phyloP scores from a whole-genome alignment of 306 rosid species.

The Sesbania bispinosa region DNA sequence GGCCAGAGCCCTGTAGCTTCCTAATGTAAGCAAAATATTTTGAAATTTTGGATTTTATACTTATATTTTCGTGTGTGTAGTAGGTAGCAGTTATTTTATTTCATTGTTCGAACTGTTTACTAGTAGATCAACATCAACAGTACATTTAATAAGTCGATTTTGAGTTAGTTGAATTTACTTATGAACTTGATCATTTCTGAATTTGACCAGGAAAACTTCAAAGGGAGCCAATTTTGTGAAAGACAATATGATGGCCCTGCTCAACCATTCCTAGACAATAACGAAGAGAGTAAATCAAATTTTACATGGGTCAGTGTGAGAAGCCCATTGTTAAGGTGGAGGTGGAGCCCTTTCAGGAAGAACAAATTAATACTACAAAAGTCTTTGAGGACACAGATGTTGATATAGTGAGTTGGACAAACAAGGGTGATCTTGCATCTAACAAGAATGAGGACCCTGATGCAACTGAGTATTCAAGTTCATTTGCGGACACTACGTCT shows the following conservation, averaged over 20 bases:
- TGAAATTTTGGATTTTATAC: background rate
- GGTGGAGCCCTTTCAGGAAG: slow-evolving; percentile 38
- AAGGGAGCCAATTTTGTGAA: slow-evolving; percentile 19
- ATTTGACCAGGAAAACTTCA: slow-evolving; percentile 22
- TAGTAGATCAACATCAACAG: background rate
- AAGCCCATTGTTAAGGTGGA: slow-evolving; percentile 42
- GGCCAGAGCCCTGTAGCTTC: background rate
- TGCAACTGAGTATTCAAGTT: slow-evolving; percentile 89
- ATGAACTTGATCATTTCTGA: slow-evolving; percentile 13
- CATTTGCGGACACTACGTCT: slow-evolving; percentile 64
- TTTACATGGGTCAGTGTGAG: slow-evolving; percentile 27
- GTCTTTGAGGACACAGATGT: slow-evolving; percentile 49
- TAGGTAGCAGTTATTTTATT: background rate
- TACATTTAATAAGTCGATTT: too few relatives aligned
- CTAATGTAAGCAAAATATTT: background rate
- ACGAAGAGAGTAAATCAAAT: slow-evolving; percentile 35
- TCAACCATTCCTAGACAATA: slow-evolving; percentile 26
- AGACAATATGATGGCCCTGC: slow-evolving; percentile 33
- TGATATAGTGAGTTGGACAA: slow-evolving; percentile 57
- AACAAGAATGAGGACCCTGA: slow-evolving; percentile 65
- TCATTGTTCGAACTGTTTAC: background rate
- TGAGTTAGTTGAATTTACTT: slow-evolving; percentile 6
- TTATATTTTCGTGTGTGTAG: background rate
- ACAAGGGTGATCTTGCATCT: slow-evolving; percentile 39
- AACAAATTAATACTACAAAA: slow-evolving; percentile 31